Percentiles rank a stretch among this genome's conserved stretches.
These are phyloP conservation scores for Miscanthus sacchariflorus DNA, from an alignment of 202 grass and related monocot genomes.

Conservation along the genomic window DNA sequence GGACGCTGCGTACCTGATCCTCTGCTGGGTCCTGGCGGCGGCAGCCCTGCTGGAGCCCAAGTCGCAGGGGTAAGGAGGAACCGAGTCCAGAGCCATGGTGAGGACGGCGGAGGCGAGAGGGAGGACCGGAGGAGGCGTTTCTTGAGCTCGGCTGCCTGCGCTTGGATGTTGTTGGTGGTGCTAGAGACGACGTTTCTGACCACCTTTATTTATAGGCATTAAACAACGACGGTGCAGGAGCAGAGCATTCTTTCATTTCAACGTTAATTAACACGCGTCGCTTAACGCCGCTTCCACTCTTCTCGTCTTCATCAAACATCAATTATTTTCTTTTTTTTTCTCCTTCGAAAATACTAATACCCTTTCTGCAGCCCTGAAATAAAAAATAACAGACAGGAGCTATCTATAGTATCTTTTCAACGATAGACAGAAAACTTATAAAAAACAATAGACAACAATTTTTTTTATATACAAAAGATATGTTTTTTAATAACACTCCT, in stretches of 20 bases:
- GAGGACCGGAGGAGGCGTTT: not conserved
- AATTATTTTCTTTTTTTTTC: not conserved
- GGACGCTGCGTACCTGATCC: slow-evolving; percentile 37
- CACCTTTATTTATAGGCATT: slow-evolving; percentile 60
- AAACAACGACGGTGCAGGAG: slow-evolving; percentile 51
- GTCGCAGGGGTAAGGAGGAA: slow-evolving; percentile 37
- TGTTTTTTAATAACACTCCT: too few species aligned
- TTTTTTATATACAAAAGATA: too few species aligned
- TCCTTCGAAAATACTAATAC: too few species aligned
- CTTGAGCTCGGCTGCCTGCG: not conserved
- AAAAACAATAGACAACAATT: too few species aligned
- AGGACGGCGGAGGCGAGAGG: not conserved
- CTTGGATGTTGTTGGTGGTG: not conserved
- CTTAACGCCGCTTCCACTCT: slow-evolving; percentile 22
- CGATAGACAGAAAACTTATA: too few species aligned
- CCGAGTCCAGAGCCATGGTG: slow-evolving; percentile 62
- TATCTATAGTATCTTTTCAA: too few species aligned
- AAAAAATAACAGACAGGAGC: too few species aligned
- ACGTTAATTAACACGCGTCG: slow-evolving; percentile 64
- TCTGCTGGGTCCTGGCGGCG: slow-evolving; percentile 43
- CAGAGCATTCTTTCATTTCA: slow-evolving; percentile 34
- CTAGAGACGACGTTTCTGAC: slow-evolving; percentile 10
- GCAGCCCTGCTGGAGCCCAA: slow-evolving; percentile 35
- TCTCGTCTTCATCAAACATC: not conserved
- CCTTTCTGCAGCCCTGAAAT: too few species aligned